Percentiles rank a stretch among this genome's conserved stretches.
Evolutionary conservation across 768 basidiomycete genomes (phyloP).

Genomic region (Trametes cinnabarina): DNA sequence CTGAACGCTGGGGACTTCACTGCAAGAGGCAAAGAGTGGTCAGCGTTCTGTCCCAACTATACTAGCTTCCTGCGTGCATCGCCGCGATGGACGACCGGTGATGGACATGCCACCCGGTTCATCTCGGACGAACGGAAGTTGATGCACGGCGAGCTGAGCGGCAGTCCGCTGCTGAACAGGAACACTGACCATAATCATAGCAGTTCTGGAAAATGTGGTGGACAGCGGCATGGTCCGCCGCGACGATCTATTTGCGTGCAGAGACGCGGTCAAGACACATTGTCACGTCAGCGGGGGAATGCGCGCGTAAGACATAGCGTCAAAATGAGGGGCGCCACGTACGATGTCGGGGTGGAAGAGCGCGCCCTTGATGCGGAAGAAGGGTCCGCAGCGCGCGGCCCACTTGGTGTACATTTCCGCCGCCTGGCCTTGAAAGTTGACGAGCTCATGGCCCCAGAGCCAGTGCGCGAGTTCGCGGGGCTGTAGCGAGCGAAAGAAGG

Average conservation of each 20-base stretch:
- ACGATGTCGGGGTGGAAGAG: slow-evolving; percentile 40
- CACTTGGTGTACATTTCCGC: slow-evolving; percentile 35
- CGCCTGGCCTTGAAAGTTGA: slow-evolving; percentile 33
- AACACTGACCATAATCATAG: slow-evolving; percentile 32
- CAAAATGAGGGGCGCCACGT: slow-evolving; percentile 3
- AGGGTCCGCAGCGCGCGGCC: slow-evolving; percentile 32
- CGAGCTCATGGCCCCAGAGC: slow-evolving; percentile 40
- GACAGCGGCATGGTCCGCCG: slow-evolving; percentile 36
- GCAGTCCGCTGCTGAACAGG: background rate
- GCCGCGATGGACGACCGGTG: background rate
- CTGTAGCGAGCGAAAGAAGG: background rate
- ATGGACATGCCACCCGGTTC: background rate
- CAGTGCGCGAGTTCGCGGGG: slow-evolving; percentile 18
- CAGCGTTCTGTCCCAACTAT: background rate
- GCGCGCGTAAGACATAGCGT: background rate
- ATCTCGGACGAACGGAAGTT: background rate
- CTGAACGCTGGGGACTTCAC: slow-evolving; percentile 30
- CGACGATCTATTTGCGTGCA: slow-evolving; percentile 31
- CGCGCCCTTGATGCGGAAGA: slow-evolving; percentile 39
- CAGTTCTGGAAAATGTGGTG: slow-evolving; percentile 39
- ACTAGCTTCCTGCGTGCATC: background rate
- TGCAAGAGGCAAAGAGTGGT: background rate
- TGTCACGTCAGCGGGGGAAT: background rate
- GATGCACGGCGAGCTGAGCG: background rate
- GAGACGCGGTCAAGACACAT: background rate